phyloP scores from a whole-genome alignment of 2,329 filamentous ascomycete species.

The Phoma sp. region DNA sequence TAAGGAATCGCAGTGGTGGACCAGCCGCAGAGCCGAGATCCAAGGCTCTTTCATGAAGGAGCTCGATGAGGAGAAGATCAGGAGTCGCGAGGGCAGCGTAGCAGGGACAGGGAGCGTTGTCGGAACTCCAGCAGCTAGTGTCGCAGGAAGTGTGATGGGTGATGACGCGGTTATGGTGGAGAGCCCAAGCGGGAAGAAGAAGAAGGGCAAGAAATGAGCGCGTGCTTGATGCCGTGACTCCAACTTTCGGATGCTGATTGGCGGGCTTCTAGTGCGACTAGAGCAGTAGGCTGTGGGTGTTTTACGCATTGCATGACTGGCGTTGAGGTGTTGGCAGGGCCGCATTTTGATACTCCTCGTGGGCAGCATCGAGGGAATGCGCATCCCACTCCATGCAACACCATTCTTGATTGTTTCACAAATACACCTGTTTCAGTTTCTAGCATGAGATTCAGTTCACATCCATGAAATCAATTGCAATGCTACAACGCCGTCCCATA shows the following conservation, averaged over 20 bases:
- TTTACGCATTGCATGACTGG: constrained; percentile 16
- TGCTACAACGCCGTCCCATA: constrained; percentile 42
- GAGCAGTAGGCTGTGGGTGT: background rate
- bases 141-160: constrained; percentile 43
- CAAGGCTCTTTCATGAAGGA: constrained; percentile 83
- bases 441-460: background rate
- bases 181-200: constrained; percentile 63
- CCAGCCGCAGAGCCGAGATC: constrained; percentile 76
- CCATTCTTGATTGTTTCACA: constrained; percentile 1
- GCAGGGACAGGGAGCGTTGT: constrained; percentile 15
- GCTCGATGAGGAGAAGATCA: constrained; percentile 65
- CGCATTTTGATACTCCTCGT: constrained; percentile 20
- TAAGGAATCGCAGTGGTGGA: constrained; percentile 90
- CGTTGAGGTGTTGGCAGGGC: constrained; percentile 19
- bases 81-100: constrained; percentile 20
- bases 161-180: constrained; percentile 83
- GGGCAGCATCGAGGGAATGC: constrained; percentile 24
- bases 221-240: background rate
- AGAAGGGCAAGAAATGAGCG: constrained; percentile 62
- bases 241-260: background rate
- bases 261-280: background rate
- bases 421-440: background rate
- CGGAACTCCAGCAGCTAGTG: constrained; percentile 17
- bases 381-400: constrained; percentile 1
- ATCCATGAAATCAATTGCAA: constrained; percentile 34